phyloP scores from a whole-genome alignment of 2,329 filamentous ascomycete species.

The Aureobasidium pullulans region DNA sequence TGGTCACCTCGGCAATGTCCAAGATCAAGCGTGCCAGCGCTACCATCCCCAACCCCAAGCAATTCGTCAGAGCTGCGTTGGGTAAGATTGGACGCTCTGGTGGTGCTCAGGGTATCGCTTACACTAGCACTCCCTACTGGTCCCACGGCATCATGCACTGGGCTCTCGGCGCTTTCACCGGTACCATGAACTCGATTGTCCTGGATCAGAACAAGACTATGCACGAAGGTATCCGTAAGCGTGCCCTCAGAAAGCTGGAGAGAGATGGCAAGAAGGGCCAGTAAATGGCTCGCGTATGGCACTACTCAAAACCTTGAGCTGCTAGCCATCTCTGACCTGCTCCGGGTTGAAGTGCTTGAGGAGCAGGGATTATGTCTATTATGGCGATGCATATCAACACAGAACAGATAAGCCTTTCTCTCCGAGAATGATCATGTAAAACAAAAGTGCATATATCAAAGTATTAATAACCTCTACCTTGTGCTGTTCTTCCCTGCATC shows the following conservation, averaged over 20 bases:
- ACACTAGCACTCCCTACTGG: constrained; percentile 91
- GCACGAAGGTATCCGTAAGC: constrained; percentile 74
- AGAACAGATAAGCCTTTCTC: too few species aligned
- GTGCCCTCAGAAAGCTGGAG: constrained; percentile 76
- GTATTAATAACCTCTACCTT: not conserved
- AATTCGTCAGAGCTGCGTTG: constrained; percentile 73
- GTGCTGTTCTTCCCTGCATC: not conserved
- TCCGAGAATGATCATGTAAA: too few species aligned
- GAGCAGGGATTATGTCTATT: too few species aligned
- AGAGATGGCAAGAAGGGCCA: constrained; percentile 65
- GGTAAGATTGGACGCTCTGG: constrained; percentile 72
- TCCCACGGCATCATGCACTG: constrained; percentile 84
- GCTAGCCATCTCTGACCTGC: not conserved
- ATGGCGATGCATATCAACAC: too few species aligned
- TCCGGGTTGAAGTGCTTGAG: not conserved
- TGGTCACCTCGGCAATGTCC: constrained; percentile 94
- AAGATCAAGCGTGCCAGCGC: constrained; percentile 77
- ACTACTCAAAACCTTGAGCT: not conserved
- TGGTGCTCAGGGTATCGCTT: constrained; percentile 68
- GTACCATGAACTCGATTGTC: constrained; percentile 50
- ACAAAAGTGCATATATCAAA: too few species aligned
- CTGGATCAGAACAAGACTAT: constrained; percentile 58
- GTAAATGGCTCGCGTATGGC: not conserved
- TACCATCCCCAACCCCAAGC: constrained; percentile 71
- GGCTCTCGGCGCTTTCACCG: constrained; percentile 57